Base-by-base conservation (phyloP, 768 basidiomycete genomes). In the Cystobasidium tubakii region DNA sequence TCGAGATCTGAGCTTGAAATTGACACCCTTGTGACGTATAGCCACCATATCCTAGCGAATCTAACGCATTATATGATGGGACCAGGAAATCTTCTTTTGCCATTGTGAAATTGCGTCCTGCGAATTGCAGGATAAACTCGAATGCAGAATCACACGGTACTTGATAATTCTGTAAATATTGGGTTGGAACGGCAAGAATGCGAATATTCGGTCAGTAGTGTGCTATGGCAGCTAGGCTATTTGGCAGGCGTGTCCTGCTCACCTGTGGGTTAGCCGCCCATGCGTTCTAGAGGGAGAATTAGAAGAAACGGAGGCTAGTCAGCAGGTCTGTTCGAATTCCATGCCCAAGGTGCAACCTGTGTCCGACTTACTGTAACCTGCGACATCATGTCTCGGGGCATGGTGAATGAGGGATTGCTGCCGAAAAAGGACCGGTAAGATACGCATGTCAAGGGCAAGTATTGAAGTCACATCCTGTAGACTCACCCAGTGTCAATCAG, bases 101-200 rank as follows among this genome's bases (percentile, higher is more conserved):
- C 66, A 69, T 69, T 12, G 66, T 69, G 29, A 69, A 69, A 23
- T 69, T 69, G 19, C n/a, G n/a, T 25, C 66, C 66, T 42, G 34
- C 50, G 27, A 69, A 25, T 50, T 69, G 66, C 13, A 69, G 46
- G 3, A 33, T 46, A 19, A 69, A 43, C 17, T 69, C 66, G 23
- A 69, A 69, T 6, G 66, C 9, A 2, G 66, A 25, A 43, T 69
- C 50, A 54, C 66, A 69, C 2, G 63, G 63, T 27, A 65, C 63
- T 7, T 21, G 3, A 65, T 42, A 23, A 27, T 65, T 65, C 63
- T 65, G 43, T 60, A 29, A 15, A 50, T 3, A 50, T 39, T 39
- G 39, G 39, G 39, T 39, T 6, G 7, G 15, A 39, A 6, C 6
- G 39, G 39, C 15, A 39, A 15, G 39, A 39, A 39, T n/a, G n/a